phyloP scores from a whole-genome alignment of 192 early-diverging fungal species.

The Coemansia sp. region DNA sequence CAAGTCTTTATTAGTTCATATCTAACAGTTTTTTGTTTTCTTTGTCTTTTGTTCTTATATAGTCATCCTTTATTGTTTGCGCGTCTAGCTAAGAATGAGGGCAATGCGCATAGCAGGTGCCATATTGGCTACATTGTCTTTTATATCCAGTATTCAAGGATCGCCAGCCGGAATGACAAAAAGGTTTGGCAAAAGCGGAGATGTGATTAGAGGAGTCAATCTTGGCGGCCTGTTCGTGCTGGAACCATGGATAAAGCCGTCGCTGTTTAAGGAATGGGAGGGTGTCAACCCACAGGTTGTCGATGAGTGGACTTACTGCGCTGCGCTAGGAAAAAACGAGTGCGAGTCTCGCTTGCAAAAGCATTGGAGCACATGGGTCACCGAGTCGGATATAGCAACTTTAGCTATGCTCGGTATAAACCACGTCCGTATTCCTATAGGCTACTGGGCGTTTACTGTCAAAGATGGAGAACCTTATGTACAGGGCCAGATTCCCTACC shows the following conservation, averaged over 20 bases:
- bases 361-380: slow-evolving; percentile 62
- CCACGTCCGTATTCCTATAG: slow-evolving; percentile 62
- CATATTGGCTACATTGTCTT: slow-evolving; percentile 2
- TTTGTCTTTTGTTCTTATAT: neutral
- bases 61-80: neutral
- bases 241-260: slow-evolving; percentile 62
- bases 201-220: slow-evolving; percentile 59
- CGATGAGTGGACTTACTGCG: slow-evolving; percentile 62
- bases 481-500: slow-evolving; percentile 44
- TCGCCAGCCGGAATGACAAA: slow-evolving; percentile 16
- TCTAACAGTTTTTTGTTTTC: neutral
- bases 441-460: slow-evolving; percentile 61
- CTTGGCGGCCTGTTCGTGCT: slow-evolving; percentile 62
- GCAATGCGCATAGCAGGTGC: slow-evolving; percentile 7
- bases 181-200: slow-evolving; percentile 39
- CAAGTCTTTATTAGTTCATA: neutral
- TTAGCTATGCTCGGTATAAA: slow-evolving; percentile 54
- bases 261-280: slow-evolving; percentile 53
- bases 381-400: slow-evolving; percentile 54
- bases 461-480: slow-evolving; percentile 58
- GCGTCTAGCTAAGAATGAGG: slow-evolving; percentile 13
- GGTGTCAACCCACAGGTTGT: slow-evolving; percentile 32
- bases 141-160: neutral
- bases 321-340: slow-evolving; percentile 46
- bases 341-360: slow-evolving; percentile 25